Percentiles rank a stretch among this genome's conserved stretches.
These are phyloP conservation scores for Rhodotorula sp. DNA, from an alignment of 1,284 basidiomycete genomes.

Conservation along the genomic window DNA sequence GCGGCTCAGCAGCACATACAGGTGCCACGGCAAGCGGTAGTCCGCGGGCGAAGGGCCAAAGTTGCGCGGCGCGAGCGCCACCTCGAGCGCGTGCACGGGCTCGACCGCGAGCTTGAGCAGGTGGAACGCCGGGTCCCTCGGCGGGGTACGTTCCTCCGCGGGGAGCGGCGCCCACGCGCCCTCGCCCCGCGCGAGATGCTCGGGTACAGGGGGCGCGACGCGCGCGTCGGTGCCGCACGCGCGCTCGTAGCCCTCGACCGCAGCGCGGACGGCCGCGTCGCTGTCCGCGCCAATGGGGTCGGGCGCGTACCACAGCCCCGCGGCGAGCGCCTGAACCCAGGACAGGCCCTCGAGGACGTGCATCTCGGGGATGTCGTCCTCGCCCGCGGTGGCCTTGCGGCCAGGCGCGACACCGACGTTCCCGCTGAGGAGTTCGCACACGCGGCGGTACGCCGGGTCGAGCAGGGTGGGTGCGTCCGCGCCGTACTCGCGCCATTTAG, in stretches of 20 bases:
- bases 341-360: slow-evolving; percentile 78
- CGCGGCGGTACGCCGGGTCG: slow-evolving; percentile 67
- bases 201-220: slow-evolving; percentile 65
- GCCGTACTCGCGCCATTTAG: slow-evolving; percentile 78
- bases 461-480: slow-evolving; percentile 66
- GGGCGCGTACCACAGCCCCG: slow-evolving; percentile 86
- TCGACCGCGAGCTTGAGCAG: slow-evolving; percentile 75
- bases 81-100: slow-evolving; percentile 57
- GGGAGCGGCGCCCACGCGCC: not conserved
- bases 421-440: slow-evolving; percentile 86
- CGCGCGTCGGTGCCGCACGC: slow-evolving; percentile 40
- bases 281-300: slow-evolving; percentile 57
- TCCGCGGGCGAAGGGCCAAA: slow-evolving; percentile 76
- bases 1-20: slow-evolving; percentile 83
- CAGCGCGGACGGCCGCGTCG: slow-evolving; percentile 55
- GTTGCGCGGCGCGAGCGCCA: slow-evolving; percentile 64
- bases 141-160: slow-evolving; percentile 34
- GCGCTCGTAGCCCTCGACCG: slow-evolving; percentile 67
- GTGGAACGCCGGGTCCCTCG: slow-evolving; percentile 74
- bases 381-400: slow-evolving; percentile 46
- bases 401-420: slow-evolving; percentile 68
- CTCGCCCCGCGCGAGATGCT: slow-evolving; percentile 56
- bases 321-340: slow-evolving; percentile 92
- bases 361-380: slow-evolving; percentile 68
- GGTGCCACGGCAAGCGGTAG: slow-evolving; percentile 85